Evolutionary conservation across 2,329 filamentous ascomycete species (phyloP).

Genomic region (Coniella lustricola): DNA sequence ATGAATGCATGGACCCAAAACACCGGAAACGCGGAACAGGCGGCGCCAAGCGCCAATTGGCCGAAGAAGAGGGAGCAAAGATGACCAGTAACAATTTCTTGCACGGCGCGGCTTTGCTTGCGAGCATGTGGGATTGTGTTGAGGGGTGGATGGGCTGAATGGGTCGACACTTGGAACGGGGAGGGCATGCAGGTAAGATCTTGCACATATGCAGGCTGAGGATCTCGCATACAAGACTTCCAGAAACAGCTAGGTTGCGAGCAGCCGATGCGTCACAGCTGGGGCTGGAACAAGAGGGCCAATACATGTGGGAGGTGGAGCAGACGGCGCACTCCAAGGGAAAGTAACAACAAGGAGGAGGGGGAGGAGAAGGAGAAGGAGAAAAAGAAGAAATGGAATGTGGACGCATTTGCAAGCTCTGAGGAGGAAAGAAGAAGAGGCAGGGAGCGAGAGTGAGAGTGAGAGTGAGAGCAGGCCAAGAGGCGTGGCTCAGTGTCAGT

Average conservation of each 20-base stretch:
- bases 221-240: constrained; percentile 4
- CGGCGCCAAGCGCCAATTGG: constrained; percentile 3
- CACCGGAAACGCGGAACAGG: constrained; percentile 2
- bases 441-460: too few species aligned
- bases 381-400: background rate
- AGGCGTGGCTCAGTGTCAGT: background rate
- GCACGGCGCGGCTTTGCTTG: constrained; percentile 6
- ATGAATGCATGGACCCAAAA: constrained; percentile 1
- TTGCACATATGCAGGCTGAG: constrained; percentile 10
- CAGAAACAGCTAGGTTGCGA: constrained; percentile 5
- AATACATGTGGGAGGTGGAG: too few species aligned
- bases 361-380: background rate
- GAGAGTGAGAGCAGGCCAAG: background rate
- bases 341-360: background rate
- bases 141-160: too few species aligned
- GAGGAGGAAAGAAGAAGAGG: too few species aligned
- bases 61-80: background rate
- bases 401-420: background rate
- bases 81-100: background rate
- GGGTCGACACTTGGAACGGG: background rate
- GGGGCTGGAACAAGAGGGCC: background rate
- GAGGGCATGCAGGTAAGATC: background rate
- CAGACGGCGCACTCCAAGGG: too few species aligned
- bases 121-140: background rate
- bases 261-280: background rate